A percentile compares a stretch with the other conserved stretches of the same genome.
These are phyloP conservation scores for Ceratocystis diversiconidia DNA, from an alignment of 2,329 filamentous ascomycete genomes.

Conservation along the genomic window DNA sequence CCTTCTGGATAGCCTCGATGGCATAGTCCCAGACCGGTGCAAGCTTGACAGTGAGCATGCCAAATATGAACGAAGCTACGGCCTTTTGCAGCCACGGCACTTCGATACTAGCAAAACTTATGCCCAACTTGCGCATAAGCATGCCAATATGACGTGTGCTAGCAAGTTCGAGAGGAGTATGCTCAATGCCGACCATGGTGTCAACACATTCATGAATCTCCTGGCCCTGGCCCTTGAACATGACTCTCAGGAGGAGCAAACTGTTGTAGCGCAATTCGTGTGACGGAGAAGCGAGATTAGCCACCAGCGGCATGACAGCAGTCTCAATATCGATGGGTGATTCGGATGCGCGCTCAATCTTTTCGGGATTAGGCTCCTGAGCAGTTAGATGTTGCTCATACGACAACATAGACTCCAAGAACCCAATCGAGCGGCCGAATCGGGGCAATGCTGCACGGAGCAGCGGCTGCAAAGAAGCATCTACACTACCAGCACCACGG, in stretches of 20 bases:
- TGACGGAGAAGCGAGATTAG: conserved; percentile 61
- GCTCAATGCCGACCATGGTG: conserved; percentile 64
- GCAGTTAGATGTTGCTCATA: conserved; percentile 16
- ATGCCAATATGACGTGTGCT: conserved; percentile 68
- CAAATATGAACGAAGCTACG: conserved; percentile 73
- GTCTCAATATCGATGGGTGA: conserved; percentile 38
- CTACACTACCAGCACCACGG: conserved; percentile 41
- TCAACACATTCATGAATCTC: conserved; percentile 24
- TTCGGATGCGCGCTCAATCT: background rate
- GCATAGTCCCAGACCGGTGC: conserved; percentile 81
- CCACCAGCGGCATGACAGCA: conserved; percentile 50
- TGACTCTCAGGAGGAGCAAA: conserved; percentile 53
- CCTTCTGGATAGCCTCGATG: conserved; percentile 57
- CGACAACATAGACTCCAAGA: conserved; percentile 33
- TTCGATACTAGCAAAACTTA: conserved; percentile 44
- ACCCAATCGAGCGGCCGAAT: conserved; percentile 52
- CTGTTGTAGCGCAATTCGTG: conserved; percentile 60
- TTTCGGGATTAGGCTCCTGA: background rate
- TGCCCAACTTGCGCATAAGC: conserved; percentile 64
- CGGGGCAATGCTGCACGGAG: conserved; percentile 51
- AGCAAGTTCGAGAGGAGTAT: conserved; percentile 62
- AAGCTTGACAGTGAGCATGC: conserved; percentile 72
- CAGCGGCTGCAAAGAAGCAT: conserved; percentile 47
- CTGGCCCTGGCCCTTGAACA: conserved; percentile 31
- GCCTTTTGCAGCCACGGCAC: conserved; percentile 54